These are phyloP conservation scores for Epicoccum nigrum DNA, from an alignment of 2,329 filamentous ascomycete genomes.

Conservation along the genomic window DNA sequence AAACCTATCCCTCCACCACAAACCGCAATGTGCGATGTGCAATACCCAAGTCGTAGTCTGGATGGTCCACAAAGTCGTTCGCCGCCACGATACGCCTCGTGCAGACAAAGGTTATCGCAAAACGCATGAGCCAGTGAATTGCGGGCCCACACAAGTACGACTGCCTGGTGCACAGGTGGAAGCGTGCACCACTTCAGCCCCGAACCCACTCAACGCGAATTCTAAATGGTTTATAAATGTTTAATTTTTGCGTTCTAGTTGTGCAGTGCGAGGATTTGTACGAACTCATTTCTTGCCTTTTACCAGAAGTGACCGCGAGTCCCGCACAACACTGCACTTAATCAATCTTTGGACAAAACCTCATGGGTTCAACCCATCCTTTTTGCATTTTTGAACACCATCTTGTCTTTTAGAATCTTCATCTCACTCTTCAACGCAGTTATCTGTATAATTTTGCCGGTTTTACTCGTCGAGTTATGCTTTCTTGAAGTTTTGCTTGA, in stretches of 20 bases:
- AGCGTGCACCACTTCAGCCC: too few relatives aligned
- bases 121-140: too few relatives aligned
- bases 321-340: slow-evolving; percentile 64
- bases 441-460: slow-evolving; percentile 1
- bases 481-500: slow-evolving; percentile 11
- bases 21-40: too few relatives aligned
- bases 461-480: not conserved
- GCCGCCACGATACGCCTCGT: too few relatives aligned
- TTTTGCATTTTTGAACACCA: slow-evolving; percentile 30
- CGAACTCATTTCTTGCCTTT: slow-evolving; percentile 79
- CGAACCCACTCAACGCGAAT: too few relatives aligned
- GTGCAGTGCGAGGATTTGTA: slow-evolving; percentile 73
- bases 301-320: slow-evolving; percentile 79
- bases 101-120: too few relatives aligned
- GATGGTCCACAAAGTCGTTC: too few relatives aligned
- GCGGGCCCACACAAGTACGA: too few relatives aligned
- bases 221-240: slow-evolving; percentile 12
- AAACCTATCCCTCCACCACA: too few relatives aligned
- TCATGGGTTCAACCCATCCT: slow-evolving; percentile 52
- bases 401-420: not conserved
- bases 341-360: slow-evolving; percentile 62
- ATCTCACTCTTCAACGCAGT: not conserved
- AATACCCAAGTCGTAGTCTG: too few relatives aligned
- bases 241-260: slow-evolving; percentile 10
- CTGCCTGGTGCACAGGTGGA: too few relatives aligned